Base-by-base conservation (phyloP, 1,284 basidiomycete species). In the Mycosarcoma maydis region DNA sequence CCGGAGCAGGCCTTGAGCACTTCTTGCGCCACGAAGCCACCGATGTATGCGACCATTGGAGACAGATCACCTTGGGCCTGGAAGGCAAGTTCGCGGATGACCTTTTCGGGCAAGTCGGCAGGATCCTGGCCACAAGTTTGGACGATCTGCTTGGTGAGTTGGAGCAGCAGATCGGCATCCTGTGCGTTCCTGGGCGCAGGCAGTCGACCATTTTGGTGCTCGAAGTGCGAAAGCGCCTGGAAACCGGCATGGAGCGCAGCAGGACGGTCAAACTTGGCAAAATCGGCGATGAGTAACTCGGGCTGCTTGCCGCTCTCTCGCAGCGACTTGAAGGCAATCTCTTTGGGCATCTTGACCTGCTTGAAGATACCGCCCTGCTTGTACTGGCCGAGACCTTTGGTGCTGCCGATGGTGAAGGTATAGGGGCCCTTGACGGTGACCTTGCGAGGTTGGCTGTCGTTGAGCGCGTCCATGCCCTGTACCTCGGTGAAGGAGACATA, bases 321-420 rank as follows among this genome's bases (percentile, higher is more conserved):
- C 37, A 99, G 86, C 6, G 94, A 89, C 92, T 97, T 97, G 65
- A 81, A 82, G 30, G 67, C 88, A 52, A 98, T 85, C 61, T 92
- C 87, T 85, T 96, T 97, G 20, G 96, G 96, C 93, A 96, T 94
- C 86, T 98, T 99, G 78, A 98, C 93, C 84, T 99, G 96, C 16
- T 92, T 94, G 82, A 98, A 99, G 73, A 95, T 90, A 45, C 96
- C 96, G 27, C 94, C 96, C 27, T 88, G 84, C 78, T 90, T 88
- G 85, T 98, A 98, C 42, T 88, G 86, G 47, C 90, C 86, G 13
- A 80, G 69, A 11, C 71, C 60, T 24, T 72, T 58, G 9, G 80
- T 81, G 67, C 80, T 85, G 69, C 78, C 80, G 42, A 81, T 80
- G 19, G 78, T 71, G 66, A 81, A 80, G 3, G 78, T 78, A 61